Percentiles rank a stretch among this genome's conserved stretches.
Evolutionary conservation across 2,329 filamentous ascomycete species (phyloP).

Genomic region (Claviceps maximensis): DNA sequence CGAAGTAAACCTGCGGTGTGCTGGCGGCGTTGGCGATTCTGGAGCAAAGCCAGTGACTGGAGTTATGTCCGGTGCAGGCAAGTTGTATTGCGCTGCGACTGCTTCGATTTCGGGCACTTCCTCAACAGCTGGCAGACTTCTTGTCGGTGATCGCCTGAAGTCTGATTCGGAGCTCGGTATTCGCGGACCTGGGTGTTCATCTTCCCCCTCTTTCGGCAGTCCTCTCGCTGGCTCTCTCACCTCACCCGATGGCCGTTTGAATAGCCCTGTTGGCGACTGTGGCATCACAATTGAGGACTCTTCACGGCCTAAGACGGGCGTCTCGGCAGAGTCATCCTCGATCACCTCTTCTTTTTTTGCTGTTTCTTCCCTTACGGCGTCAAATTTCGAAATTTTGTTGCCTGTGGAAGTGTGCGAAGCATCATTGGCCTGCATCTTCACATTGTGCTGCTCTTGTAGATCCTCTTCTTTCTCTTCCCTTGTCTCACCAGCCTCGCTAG

Average conservation of each 20-base stretch:
- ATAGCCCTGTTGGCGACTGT: constrained; percentile 6
- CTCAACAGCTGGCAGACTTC: constrained; percentile 36
- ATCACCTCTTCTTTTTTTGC: constrained; percentile 11
- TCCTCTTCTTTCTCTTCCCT: constrained; percentile 4
- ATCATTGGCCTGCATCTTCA: constrained; percentile 5
- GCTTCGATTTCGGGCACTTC: constrained; percentile 35
- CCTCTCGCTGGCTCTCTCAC: constrained; percentile 17
- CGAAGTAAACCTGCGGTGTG: constrained; percentile 20
- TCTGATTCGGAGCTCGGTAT: constrained; percentile 20
- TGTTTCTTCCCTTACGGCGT: constrained; percentile 13
- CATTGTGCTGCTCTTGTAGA: constrained; percentile 1
- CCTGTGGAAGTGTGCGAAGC: constrained; percentile 6
- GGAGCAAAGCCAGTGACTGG: constrained; percentile 20
- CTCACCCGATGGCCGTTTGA: constrained; percentile 19
- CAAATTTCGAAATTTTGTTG: constrained; percentile 11
- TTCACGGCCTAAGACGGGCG: constrained; percentile 23
- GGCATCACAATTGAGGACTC: constrained; percentile 10
- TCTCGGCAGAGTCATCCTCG: constrained; percentile 22
- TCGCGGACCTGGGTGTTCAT: constrained; percentile 11
- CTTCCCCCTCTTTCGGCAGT: constrained; percentile 19
- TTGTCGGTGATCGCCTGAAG: constrained; percentile 28
- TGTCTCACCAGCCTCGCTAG: constrained; percentile 5
- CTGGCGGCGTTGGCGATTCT: constrained; percentile 29
- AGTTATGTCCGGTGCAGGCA: constrained; percentile 23
- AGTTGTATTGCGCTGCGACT: constrained; percentile 12